Evolutionary conservation across 1,139 yeast genomes (phyloP).

Genomic region (Blastobotrys buckinghamii): DNA sequence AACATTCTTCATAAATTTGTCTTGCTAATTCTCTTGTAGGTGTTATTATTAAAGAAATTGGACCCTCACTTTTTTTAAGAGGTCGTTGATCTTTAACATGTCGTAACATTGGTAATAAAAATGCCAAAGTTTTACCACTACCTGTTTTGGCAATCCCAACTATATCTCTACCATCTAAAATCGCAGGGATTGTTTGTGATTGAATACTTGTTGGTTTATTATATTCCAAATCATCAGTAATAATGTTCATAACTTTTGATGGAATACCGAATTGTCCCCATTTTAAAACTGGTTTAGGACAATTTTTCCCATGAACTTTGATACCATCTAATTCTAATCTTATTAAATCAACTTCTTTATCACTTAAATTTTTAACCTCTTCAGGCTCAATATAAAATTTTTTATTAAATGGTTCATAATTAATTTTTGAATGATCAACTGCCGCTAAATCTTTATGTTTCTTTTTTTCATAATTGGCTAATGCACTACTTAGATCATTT

Average conservation of each 20-base stretch:
- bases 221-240: constrained; percentile 47
- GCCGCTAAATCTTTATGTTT: constrained; percentile 39
- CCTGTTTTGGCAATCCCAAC: constrained; percentile 97
- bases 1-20: constrained; percentile 70
- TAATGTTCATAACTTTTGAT: constrained; percentile 44
- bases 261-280: constrained; percentile 87
- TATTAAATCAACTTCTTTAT: constrained; percentile 50
- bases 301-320: constrained; percentile 50
- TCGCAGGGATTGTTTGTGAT: constrained; percentile 83
- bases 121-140: constrained; percentile 90
- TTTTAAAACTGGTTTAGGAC: constrained; percentile 62
- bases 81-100: constrained; percentile 72
- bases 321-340: constrained; percentile 58
- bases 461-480: constrained; percentile 34
- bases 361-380: constrained; percentile 43
- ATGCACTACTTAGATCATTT: constrained; percentile 26
- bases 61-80: constrained; percentile 55
- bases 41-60: constrained; percentile 72
- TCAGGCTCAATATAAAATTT: constrained; percentile 59
- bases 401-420: constrained; percentile 53
- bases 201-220: constrained; percentile 80
- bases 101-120: constrained; percentile 73
- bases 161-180: constrained; percentile 84
- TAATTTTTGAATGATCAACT: constrained; percentile 44
- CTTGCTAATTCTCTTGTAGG: constrained; percentile 93